Base-by-base conservation (phyloP, 345 rosid genomes). In the Gossypium anomalum region DNA sequence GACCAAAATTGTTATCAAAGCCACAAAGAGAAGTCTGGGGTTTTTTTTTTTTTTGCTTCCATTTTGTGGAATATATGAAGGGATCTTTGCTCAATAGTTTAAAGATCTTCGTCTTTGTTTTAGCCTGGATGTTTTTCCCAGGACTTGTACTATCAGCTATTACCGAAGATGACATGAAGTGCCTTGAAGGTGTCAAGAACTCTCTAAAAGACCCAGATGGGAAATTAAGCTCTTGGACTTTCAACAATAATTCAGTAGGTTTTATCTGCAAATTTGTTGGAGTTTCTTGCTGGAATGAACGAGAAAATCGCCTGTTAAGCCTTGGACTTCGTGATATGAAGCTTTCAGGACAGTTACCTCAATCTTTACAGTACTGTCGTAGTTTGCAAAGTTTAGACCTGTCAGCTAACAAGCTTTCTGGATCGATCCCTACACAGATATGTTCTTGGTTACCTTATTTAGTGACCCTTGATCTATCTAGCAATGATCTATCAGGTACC, bases 121-220 rank as follows among this genome's bases (percentile, higher is more conserved):
- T 58, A 58, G 63, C 34, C 34, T 58, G 63, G 63, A 12, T 58
- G 63, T 58, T 58, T 22, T 23, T 23, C 12, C 63, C 63, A 23
- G 62, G 34, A 23, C 62, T 22, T 58, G 16, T 58, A 29, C 66
- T 57, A 19, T 61, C 72, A 48, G 84, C 80, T 13, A 63, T 75
- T 10, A 85, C 79, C 19, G 94, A 94, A 77, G 98, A 90, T 77
- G 98, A 92, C 29, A 85, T 87, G 77, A 84, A 60, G 78, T 92
- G 63, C 64, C 64, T 59, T 13, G 64, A 59, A 59, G 64, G 64
- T 59, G 64, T 59, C 17, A 59, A 25, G 64, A 59, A 59, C 38
- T 59, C 41, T 23, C 41, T 59, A 59, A 25, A 58, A 59, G 64
- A 59, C 64, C 64, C 64, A 13, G 63, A 58, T 59, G 64, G 38